Conservation (phyloP, 345 rosid genomes). For the Murraya paniculata region DNA sequence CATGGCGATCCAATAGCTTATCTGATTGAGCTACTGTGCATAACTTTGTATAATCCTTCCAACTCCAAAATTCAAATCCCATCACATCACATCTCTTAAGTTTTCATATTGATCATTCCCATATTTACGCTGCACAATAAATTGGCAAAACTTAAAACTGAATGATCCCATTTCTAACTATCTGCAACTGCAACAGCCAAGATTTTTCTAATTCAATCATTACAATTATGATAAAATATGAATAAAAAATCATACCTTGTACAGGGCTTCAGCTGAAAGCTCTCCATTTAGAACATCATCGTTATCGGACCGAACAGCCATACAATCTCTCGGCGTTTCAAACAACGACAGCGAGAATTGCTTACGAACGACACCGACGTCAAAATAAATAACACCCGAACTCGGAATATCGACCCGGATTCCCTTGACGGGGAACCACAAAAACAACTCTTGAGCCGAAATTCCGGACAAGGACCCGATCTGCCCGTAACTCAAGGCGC, state of each 20-base stretch:
- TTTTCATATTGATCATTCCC: neutral
- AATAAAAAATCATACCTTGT: slow-evolving; percentile 33
- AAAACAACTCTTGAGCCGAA: slow-evolving; percentile 78
- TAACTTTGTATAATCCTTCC: slow-evolving; percentile 11
- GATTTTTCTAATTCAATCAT: neutral
- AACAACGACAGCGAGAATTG: slow-evolving; percentile 84
- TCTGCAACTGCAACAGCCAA: neutral
- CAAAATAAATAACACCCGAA: slow-evolving; percentile 86
- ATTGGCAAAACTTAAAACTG: neutral
- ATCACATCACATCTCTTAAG: slow-evolving; percentile 19
- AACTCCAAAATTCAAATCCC: slow-evolving; percentile 26
- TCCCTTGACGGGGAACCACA: slow-evolving; percentile 87
- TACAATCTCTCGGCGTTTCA: slow-evolving; percentile 77
- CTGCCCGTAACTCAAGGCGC: slow-evolving; percentile 54
- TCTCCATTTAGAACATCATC: slow-evolving; percentile 6
- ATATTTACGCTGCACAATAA: slow-evolving; percentile 37
- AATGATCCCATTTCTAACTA: neutral
- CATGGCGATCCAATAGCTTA: slow-evolving; percentile 22
- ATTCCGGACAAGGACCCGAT: slow-evolving; percentile 67
- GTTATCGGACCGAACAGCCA: slow-evolving; percentile 31
- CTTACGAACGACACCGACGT: slow-evolving; percentile 80
- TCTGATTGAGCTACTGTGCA: slow-evolving; percentile 35
- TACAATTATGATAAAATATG: neutral
- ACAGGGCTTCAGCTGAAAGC: slow-evolving; percentile 19
- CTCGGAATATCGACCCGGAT: slow-evolving; percentile 83